These are phyloP conservation scores for Diospyros lotus DNA, from an alignment of 148 eudicot genomes.

Conservation along the genomic window DNA sequence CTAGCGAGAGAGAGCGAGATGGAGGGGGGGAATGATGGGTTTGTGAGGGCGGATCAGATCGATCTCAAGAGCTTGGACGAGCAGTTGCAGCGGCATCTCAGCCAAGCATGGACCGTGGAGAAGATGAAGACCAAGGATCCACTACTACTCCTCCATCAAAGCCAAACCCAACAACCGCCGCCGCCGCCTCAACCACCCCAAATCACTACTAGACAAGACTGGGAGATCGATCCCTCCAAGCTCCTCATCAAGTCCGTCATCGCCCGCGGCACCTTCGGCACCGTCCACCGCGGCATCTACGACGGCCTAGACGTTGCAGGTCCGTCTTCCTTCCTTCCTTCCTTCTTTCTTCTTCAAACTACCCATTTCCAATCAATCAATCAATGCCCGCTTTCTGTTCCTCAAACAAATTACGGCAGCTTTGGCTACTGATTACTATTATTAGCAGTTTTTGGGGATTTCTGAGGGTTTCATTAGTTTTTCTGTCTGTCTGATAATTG, in stretches of 20 bases:
- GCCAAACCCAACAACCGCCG: background rate
- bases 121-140: constrained; percentile 34
- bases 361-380: background rate
- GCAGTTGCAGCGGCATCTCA: constrained; percentile 74
- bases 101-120: constrained; percentile 56
- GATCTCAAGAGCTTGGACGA: constrained; percentile 93
- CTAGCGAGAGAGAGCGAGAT: constrained; percentile 4
- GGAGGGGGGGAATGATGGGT: constrained; percentile 54
- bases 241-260: constrained; percentile 66
- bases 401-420: background rate
- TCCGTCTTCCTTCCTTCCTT: constrained; percentile 13
- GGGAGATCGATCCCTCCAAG: constrained; percentile 89
- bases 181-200: background rate
- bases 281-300: constrained; percentile 83
- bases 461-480: background rate
- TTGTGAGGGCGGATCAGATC: constrained; percentile 85
- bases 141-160: constrained; percentile 5
- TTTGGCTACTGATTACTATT: background rate
- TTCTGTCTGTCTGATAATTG: background rate
- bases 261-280: constrained; percentile 92
- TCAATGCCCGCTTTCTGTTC: background rate
- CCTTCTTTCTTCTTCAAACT: background rate
- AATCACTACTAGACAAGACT: constrained; percentile 38
- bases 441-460: background rate
- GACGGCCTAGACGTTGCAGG: constrained; percentile 91